These are phyloP conservation scores for Ceratocystis eucalypticola DNA, from an alignment of 2,329 filamentous ascomycete genomes.

Conservation along the genomic window DNA sequence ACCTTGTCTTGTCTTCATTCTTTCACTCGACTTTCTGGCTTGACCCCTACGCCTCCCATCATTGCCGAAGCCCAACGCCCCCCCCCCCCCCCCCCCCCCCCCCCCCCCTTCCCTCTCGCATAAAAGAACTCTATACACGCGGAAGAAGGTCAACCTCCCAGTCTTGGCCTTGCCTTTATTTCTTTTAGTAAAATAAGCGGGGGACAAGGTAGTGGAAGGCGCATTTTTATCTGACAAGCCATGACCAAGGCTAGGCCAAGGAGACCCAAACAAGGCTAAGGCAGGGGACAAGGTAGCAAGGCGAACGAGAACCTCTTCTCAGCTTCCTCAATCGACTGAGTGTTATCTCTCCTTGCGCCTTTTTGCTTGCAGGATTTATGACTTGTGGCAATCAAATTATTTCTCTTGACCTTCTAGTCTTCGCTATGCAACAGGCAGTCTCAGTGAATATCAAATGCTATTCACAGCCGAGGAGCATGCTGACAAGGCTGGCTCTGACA, in stretches of 20 bases:
- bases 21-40: background rate
- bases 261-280: too few species aligned
- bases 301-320: too few species aligned
- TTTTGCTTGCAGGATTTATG: too few species aligned
- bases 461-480: too few species aligned
- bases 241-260: background rate
- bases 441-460: too few species aligned
- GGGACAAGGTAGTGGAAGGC: background rate
- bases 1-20: background rate
- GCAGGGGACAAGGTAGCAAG: too few species aligned
- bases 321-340: too few species aligned
- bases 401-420: too few species aligned
- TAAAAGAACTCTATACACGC: background rate
- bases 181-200: background rate
- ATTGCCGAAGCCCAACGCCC: background rate
- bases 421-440: too few species aligned
- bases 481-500: too few species aligned
- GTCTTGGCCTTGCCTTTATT: background rate
- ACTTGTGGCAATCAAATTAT: too few species aligned
- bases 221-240: background rate
- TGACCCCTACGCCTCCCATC: background rate
- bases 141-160: background rate
- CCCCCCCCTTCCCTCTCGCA: background rate
- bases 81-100: background rate
- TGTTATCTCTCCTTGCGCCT: too few species aligned